These are phyloP conservation scores for Rutidosis leptorrhynchoides DNA, from an alignment of 129 eudicot species.

Conservation along the genomic window DNA sequence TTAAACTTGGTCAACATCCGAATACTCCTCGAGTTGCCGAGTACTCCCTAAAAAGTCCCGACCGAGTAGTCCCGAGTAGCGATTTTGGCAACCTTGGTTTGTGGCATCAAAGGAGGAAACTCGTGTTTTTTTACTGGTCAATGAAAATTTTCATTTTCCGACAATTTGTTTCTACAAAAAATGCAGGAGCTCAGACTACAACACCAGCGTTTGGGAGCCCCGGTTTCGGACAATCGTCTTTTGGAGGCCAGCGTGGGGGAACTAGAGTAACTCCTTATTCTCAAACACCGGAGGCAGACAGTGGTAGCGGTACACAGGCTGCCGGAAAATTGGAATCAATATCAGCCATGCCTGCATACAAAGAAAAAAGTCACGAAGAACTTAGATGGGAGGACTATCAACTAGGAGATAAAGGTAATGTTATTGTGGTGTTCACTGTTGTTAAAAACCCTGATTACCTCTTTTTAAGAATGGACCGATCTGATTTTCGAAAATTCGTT, in stretches of 20 bases:
- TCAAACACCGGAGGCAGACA: conserved; percentile 66
- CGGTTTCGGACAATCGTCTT: conserved; percentile 63
- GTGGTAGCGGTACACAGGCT: conserved; percentile 55
- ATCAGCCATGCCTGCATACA: conserved; percentile 91
- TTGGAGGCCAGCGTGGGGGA: conserved; percentile 79
- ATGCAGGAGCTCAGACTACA: conserved; percentile 71
- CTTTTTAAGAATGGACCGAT: no score
- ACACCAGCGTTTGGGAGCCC: conserved; percentile 64
- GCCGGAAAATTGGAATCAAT: conserved; percentile 86
- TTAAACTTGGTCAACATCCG: no score
- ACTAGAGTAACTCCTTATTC: conserved; percentile 77
- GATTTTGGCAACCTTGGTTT: no score
- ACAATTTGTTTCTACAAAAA: conserved; percentile 5
- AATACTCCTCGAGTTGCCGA: no score
- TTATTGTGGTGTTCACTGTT: conserved; percentile 7
- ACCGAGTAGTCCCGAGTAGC: no score
- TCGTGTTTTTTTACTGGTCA: neutral
- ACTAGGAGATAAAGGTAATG: conserved; percentile 79
- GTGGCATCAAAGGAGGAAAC: conserved; percentile 1
- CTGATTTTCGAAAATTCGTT: no score
- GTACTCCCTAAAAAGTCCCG: no score
- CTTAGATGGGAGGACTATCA: conserved; percentile 99
- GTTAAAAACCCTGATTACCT: no score
- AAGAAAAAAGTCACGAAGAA: conserved; percentile 93
- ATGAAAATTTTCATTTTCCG: conserved; percentile 9